phyloP scores from a whole-genome alignment of 1,284 basidiomycete species.

The Volvariella volvacea region DNA sequence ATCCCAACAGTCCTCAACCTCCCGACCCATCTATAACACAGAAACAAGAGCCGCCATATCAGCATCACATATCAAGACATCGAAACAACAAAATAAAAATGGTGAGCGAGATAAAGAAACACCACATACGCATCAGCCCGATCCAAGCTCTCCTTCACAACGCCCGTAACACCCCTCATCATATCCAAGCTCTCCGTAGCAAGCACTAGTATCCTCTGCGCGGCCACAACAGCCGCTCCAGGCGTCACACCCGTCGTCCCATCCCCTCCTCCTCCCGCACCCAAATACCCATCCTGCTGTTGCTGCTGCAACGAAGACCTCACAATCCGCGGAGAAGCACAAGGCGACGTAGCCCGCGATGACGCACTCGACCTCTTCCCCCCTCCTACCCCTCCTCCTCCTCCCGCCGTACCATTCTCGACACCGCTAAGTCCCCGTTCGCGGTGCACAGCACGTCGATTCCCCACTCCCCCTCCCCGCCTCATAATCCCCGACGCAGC shows the following conservation, averaged over 20 bases:
- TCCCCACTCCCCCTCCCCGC: slow-evolving; percentile 18
- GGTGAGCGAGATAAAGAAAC: too few relatives aligned
- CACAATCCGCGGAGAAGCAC: slow-evolving; percentile 16
- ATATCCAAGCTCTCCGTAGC: slow-evolving; percentile 90
- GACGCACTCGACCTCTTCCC: slow-evolving; percentile 22
- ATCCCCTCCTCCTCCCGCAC: slow-evolving; percentile 10
- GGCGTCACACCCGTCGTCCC: slow-evolving; percentile 35
- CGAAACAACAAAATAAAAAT: too few relatives aligned
- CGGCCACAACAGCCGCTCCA: slow-evolving; percentile 59
- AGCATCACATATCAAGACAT: too few relatives aligned
- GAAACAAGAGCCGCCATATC: too few relatives aligned
- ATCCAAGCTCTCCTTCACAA: slow-evolving; percentile 85
- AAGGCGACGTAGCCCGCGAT: slow-evolving; percentile 21
- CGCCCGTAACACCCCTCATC: slow-evolving; percentile 79
- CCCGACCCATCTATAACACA: slow-evolving; percentile 62
- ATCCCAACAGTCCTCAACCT: slow-evolving; percentile 69
- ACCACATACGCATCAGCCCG: slow-evolving; percentile 76
- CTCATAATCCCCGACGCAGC: slow-evolving; percentile 21
- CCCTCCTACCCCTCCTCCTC: slow-evolving; percentile 16
- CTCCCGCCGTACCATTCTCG: too few relatives aligned
- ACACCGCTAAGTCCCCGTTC: slow-evolving; percentile 20
- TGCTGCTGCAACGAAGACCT: background rate
- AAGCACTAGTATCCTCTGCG: slow-evolving; percentile 76
- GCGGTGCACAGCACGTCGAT: slow-evolving; percentile 24
- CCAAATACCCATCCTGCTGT: slow-evolving; percentile 6